These are phyloP conservation scores for Sugiyamaella castrensis DNA, from an alignment of 1,139 yeast genomes.

Conservation along the genomic window DNA sequence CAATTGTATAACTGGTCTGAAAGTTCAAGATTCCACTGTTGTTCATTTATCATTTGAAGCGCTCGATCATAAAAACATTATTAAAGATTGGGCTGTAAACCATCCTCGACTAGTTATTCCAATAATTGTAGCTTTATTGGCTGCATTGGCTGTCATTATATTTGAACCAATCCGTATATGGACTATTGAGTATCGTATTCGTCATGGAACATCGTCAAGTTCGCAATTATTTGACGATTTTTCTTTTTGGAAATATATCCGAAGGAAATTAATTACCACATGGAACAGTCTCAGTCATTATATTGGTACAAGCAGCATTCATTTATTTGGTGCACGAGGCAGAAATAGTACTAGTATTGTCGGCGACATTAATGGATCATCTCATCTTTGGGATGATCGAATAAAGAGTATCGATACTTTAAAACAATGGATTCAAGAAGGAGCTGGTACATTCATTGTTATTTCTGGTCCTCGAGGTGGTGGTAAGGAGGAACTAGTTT, in stretches of 20 bases:
- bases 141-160: slow-evolving; percentile 77
- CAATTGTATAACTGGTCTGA: slow-evolving; percentile 79
- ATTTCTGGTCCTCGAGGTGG: slow-evolving; percentile 93
- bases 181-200: slow-evolving; percentile 68
- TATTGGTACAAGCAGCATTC: slow-evolving; percentile 5
- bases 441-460: slow-evolving; percentile 79
- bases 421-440: slow-evolving; percentile 72
- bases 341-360: slow-evolving; percentile 20
- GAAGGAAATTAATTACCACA: neutral
- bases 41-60: slow-evolving; percentile 74
- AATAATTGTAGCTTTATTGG: slow-evolving; percentile 55
- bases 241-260: neutral
- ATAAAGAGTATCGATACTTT: slow-evolving; percentile 64
- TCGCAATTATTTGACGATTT: slow-evolving; percentile 1
- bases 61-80: slow-evolving; percentile 47
- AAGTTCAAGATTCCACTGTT: slow-evolving; percentile 45
- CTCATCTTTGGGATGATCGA: slow-evolving; percentile 65
- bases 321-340: neutral
- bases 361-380: slow-evolving; percentile 20
- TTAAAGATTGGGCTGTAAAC: slow-evolving; percentile 54
- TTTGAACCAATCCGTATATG: slow-evolving; percentile 92
- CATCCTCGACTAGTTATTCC: slow-evolving; percentile 85
- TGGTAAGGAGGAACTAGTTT: slow-evolving; percentile 80
- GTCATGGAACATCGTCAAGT: slow-evolving; percentile 2
- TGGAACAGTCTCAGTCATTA: slow-evolving; percentile 5